Conservation (phyloP, 176 grass and related monocot species). For the Zizania latifolia region DNA sequence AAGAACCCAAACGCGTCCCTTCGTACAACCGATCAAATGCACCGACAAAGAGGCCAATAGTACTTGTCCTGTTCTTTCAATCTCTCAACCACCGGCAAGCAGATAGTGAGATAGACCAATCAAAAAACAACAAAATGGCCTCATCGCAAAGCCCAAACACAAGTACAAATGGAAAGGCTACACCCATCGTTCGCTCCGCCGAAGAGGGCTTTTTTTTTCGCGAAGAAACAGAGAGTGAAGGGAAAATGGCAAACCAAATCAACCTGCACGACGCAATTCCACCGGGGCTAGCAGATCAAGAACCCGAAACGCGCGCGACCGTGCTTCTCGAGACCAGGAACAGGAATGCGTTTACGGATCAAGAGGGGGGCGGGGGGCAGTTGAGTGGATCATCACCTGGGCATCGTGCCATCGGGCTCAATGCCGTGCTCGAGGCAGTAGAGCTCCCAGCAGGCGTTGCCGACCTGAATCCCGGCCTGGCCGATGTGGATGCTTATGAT, state of each 20-base stretch:
- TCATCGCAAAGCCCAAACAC: not conserved
- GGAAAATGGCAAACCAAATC: not conserved
- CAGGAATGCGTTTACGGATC: not conserved
- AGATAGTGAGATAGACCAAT: slow-evolving; percentile 14
- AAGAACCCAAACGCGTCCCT: not conserved
- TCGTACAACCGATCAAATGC: not conserved
- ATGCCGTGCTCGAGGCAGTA: slow-evolving; percentile 96
- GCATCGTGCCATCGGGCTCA: slow-evolving; percentile 72
- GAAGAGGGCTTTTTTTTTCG: not conserved
- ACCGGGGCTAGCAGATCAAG: not conserved
- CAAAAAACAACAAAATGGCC: not conserved
- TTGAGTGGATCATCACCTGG: slow-evolving; percentile 28
- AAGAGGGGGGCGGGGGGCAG: not conserved
- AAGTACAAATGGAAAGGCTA: slow-evolving; percentile 11
- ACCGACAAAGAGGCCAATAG: not conserved
- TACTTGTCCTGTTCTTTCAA: not conserved
- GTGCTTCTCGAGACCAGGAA: not conserved
- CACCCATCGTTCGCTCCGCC: not conserved
- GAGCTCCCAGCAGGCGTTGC: slow-evolving; percentile 88
- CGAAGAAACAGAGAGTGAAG: too few species aligned
- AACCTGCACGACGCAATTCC: not conserved
- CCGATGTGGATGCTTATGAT: slow-evolving; percentile 95
- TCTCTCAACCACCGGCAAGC: slow-evolving; percentile 8
- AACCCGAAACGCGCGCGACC: not conserved
- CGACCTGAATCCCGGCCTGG: slow-evolving; percentile 87